These are phyloP conservation scores for Dryas octopetala DNA, from an alignment of 306 rosid species.

Conservation along the genomic window DNA sequence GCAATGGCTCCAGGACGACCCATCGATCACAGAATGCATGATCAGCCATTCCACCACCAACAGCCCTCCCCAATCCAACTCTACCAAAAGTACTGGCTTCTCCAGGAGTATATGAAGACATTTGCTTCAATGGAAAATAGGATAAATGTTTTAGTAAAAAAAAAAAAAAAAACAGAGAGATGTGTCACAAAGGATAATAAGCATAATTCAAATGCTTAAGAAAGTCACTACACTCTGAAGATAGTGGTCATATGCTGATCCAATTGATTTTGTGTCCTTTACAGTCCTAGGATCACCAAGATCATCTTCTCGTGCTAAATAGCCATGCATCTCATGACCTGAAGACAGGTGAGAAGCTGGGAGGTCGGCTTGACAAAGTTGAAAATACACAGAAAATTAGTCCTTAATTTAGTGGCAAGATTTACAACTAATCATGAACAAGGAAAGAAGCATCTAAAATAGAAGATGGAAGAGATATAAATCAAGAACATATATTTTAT, in stretches of 20 bases:
- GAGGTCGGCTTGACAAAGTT: slow-evolving; percentile 39
- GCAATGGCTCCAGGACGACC: slow-evolving; percentile 55
- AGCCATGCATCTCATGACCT: slow-evolving; percentile 66
- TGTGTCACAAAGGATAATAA: slow-evolving; percentile 16
- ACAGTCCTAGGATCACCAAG: slow-evolving; percentile 44
- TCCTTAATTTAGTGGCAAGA: not conserved
- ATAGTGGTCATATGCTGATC: slow-evolving; percentile 88
- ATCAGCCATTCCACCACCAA: slow-evolving; percentile 45
- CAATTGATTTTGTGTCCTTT: slow-evolving; percentile 64
- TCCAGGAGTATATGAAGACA: slow-evolving; percentile 60
- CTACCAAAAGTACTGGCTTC: slow-evolving; percentile 61
- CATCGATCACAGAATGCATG: slow-evolving; percentile 41
- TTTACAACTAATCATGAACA: not conserved
- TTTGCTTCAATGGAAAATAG: slow-evolving; percentile 54
- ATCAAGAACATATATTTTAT: not conserved
- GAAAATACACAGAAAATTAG: not conserved
- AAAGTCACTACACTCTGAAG: slow-evolving; percentile 78
- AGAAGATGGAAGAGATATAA: not conserved
- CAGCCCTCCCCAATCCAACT: slow-evolving; percentile 58
- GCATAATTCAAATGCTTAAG: slow-evolving; percentile 22
- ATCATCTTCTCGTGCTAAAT: slow-evolving; percentile 61
- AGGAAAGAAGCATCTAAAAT: not conserved
- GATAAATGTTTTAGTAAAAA: slow-evolving; percentile 30
- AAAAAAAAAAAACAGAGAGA: slow-evolving; percentile 15
- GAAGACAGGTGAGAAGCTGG: slow-evolving; percentile 50